Conservation (phyloP, 192 early-diverging fungal genomes). For the Nowakowskiella sp. region DNA sequence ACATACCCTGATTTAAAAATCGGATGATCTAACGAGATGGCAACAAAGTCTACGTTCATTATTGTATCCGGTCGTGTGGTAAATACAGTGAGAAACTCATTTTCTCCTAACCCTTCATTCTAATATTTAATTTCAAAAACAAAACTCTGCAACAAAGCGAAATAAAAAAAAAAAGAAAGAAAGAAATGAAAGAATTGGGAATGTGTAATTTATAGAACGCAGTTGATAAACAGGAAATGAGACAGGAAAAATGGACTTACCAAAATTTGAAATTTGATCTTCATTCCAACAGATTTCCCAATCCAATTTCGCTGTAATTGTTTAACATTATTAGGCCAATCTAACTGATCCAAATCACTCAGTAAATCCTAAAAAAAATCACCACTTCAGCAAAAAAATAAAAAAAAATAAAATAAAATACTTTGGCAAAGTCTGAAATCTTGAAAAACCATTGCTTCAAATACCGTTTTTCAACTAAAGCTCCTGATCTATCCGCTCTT, state of each 20-base stretch:
- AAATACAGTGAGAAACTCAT: constrained; percentile 66
- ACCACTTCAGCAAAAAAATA: neutral
- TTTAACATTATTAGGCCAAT: constrained; percentile 89
- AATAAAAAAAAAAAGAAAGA: too few species aligned
- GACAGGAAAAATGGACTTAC: constrained; percentile 9
- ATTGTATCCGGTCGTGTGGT: constrained; percentile 73
- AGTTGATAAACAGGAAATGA: constrained; percentile 26
- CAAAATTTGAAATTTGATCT: constrained; percentile 4
- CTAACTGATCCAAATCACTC: constrained; percentile 61
- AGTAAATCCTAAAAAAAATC: constrained; percentile 45
- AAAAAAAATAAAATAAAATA: constrained; percentile 15
- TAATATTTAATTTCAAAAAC: too few species aligned
- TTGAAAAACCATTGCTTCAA: constrained; percentile 91
- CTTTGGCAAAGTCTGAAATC: constrained; percentile 78
- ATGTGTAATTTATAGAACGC: neutral
- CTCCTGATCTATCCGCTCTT: constrained; percentile 84
- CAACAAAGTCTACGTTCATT: constrained; percentile 66
- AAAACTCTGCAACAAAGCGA: too few species aligned
- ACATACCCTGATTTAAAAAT: constrained; percentile 17
- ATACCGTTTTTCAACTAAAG: constrained; percentile 73
- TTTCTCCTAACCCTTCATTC: too few species aligned
- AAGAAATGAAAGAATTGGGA: too few species aligned
- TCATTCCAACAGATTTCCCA: constrained; percentile 64
- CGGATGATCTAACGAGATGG: constrained; percentile 58
- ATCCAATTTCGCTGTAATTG: constrained; percentile 91